Evolutionary conservation across 148 eudicot species (phyloP).

Genomic region (Limonium bicolor): DNA sequence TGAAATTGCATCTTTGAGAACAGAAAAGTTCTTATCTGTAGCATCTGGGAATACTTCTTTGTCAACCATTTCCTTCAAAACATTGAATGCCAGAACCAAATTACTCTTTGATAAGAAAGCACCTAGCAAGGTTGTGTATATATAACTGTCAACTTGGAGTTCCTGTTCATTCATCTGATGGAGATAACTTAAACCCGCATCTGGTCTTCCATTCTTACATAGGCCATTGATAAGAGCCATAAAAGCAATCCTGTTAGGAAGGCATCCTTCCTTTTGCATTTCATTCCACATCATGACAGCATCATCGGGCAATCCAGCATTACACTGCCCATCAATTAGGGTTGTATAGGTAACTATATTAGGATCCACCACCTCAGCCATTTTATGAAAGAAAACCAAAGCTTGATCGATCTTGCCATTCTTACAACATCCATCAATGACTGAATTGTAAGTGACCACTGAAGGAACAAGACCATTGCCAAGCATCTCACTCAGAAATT

Average conservation of each 20-base stretch:
- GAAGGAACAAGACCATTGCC: slow-evolving; percentile 65
- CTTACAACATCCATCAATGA: slow-evolving; percentile 84
- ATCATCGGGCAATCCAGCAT: slow-evolving; percentile 41
- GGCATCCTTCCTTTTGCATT: slow-evolving; percentile 40
- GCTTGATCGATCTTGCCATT: slow-evolving; percentile 44
- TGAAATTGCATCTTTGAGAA: slow-evolving; percentile 26
- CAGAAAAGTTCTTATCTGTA: slow-evolving; percentile 27
- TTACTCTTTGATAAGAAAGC: slow-evolving; percentile 31
- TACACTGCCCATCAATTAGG: slow-evolving; percentile 57
- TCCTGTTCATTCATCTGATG: slow-evolving; percentile 51
- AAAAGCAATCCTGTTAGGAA: slow-evolving; percentile 45
- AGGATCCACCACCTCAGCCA: slow-evolving; percentile 40
- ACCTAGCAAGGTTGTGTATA: slow-evolving; percentile 30
- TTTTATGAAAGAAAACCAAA: slow-evolving; percentile 27
- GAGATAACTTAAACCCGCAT: slow-evolving; percentile 37
- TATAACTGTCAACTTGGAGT: slow-evolving; percentile 32
- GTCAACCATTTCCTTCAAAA: slow-evolving; percentile 41
- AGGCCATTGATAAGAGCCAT: slow-evolving; percentile 79
- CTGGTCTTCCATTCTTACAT: slow-evolving; percentile 55
- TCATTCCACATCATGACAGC: slow-evolving; percentile 49
- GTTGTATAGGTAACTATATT: slow-evolving; percentile 53
- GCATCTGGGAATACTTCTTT: slow-evolving; percentile 18
- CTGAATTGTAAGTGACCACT: slow-evolving; percentile 62
- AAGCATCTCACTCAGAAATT: slow-evolving; percentile 39
- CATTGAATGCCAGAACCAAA: slow-evolving; percentile 27